phyloP scores from a whole-genome alignment of 2,329 filamentous ascomycete species.

The Huntiella moniliformis region DNA sequence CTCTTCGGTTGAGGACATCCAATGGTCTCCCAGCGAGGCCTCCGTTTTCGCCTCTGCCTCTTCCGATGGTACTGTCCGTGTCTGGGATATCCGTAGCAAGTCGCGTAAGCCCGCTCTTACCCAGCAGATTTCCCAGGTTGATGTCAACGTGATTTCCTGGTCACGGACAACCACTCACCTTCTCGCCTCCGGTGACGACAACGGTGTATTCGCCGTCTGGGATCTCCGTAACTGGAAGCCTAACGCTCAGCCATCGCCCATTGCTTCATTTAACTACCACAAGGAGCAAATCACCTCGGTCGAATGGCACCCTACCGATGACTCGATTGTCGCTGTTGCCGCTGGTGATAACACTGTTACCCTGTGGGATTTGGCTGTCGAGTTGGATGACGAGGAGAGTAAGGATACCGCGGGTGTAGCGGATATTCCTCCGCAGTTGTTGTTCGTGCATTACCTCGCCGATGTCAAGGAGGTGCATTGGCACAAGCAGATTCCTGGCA shows the following conservation, averaged over 20 bases:
- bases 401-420: conserved; percentile 70
- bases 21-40: conserved; percentile 87
- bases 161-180: conserved; percentile 74
- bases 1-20: conserved; percentile 78
- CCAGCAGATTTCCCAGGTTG: conserved; percentile 62
- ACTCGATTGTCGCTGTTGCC: conserved; percentile 84
- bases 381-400: conserved; percentile 92
- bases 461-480: conserved; percentile 92
- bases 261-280: conserved; percentile 91
- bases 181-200: conserved; percentile 79
- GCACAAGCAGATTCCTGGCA: conserved; percentile 89
- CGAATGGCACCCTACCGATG: conserved; percentile 94
- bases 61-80: conserved; percentile 81
- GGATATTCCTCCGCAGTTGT: conserved; percentile 80
- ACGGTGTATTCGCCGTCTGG: conserved; percentile 91
- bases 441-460: conserved; percentile 95
- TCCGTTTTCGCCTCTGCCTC: conserved; percentile 91
- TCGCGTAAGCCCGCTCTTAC: conserved; percentile 72
- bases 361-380: conserved; percentile 89
- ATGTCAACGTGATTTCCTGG: conserved; percentile 97
- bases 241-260: conserved; percentile 45
- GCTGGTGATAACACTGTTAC: conserved; percentile 89
- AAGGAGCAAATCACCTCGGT: conserved; percentile 90
- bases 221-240: conserved; percentile 86
- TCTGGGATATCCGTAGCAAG: conserved; percentile 91